Conservation (phyloP, 1,284 basidiomycete species). For the Baeospora myosura region DNA sequence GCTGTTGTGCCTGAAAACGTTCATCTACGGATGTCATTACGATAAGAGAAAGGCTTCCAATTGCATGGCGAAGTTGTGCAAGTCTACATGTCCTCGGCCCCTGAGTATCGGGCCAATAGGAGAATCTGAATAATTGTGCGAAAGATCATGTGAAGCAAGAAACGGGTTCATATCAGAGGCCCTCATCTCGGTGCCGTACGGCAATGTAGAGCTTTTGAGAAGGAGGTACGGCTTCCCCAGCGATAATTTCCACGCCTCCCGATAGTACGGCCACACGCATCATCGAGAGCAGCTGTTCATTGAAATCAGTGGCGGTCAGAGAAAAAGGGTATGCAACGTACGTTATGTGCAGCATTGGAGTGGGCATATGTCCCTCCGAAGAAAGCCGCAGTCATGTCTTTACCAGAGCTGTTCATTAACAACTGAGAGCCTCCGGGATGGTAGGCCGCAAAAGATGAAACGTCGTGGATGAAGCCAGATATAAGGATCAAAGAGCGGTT, state of each 20-base stretch:
- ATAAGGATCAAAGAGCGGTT: constrained; percentile 65
- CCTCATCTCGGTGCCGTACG: background rate
- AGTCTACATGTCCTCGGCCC: too few species aligned
- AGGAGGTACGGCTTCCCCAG: too few species aligned
- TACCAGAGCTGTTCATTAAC: constrained; percentile 61
- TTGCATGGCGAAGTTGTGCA: too few species aligned
- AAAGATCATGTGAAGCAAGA: too few species aligned
- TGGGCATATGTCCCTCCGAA: constrained; percentile 84
- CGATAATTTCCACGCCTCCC: constrained; percentile 42
- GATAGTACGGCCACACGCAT: constrained; percentile 74
- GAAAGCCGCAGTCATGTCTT: constrained; percentile 77
- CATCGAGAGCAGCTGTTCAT: constrained; percentile 63
- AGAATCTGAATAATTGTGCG: too few species aligned
- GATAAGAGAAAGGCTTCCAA: too few species aligned
- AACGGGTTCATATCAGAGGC: too few species aligned
- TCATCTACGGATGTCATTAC: too few species aligned
- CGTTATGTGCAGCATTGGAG: constrained; percentile 76
- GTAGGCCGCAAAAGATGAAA: constrained; percentile 68
- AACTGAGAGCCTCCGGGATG: constrained; percentile 75
- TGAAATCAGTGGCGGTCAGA: background rate
- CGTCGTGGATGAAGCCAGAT: constrained; percentile 79
- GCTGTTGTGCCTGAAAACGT: too few species aligned
- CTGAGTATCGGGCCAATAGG: too few species aligned
- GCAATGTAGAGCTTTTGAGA: background rate
- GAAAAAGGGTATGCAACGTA: constrained; percentile 22